Base-by-base conservation (phyloP, 768 basidiomycete genomes). In the Lentinula guzmanii region DNA sequence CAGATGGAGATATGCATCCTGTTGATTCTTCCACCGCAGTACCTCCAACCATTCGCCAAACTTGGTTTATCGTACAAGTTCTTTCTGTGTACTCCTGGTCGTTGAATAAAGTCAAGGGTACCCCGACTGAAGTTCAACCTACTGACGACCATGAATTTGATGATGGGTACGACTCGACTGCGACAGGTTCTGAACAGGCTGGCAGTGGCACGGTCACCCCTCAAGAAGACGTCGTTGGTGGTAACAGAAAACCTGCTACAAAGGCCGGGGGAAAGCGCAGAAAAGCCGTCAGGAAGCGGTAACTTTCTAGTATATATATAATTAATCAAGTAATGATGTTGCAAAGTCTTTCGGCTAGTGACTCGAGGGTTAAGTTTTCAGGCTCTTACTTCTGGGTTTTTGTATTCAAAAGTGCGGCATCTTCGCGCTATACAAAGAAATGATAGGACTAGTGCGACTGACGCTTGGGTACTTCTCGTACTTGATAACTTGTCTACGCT, bases 261-360 rank as follows among this genome's bases (percentile, higher is more conserved):
- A 87, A 80, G 67, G 80, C 82, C 6, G 88, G 86, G 0, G 87
- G 87, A 10, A 85, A 82, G 69, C 80, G 89, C 69, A 81, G 87
- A 64, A 86, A 86, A 70, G 78, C 72, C 6, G 76, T 79, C 18
- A 81, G 73, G 71, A 82, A 76, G 70, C 79, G 84, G 70, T 82
- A 70, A 73, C 13, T 15, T 55, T 35, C 28, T 5, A 41, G 21
- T 28, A 56, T 21, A 28, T 24, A 21, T 21, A 24, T 24, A 18
- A 3, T 8, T 46, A 45, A 16, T 7, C 43, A 45, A 21, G 37
- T 13, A 39, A 8, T 39, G 37, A 9, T 39, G 37, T 39, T 5
- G 37, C 37, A 39, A 9, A 24, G 24, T 24, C 24, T 24, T 24
- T 24, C 24, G 24, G 3, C 24, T 24, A 24, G 24, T 24, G 24